A percentile compares a stretch with the other conserved stretches of the same genome.
Conservation (phyloP, 192 early-diverging fungal genomes). For the Fimicolochytrium jonesii region DNA sequence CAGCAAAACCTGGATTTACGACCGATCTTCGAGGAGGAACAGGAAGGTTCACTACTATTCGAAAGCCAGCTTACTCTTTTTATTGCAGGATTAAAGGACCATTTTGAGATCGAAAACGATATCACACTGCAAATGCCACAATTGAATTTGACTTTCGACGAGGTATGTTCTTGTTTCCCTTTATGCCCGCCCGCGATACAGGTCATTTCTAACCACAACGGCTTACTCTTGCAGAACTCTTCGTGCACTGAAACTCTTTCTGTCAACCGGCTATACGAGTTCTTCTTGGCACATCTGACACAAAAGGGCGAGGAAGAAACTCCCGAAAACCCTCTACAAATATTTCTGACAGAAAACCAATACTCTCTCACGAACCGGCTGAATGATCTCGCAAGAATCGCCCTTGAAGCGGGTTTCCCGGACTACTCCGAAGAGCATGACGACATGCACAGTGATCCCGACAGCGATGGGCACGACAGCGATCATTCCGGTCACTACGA, state of each 20-base stretch:
- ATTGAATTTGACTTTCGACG: constrained; percentile 11
- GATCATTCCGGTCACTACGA: no score
- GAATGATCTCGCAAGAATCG: background rate
- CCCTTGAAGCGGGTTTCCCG: no score
- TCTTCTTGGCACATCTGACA: background rate
- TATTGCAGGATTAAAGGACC: constrained; percentile 17
- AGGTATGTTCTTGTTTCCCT: background rate
- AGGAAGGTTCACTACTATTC: constrained; percentile 10
- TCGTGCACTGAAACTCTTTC: background rate
- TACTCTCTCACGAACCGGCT: constrained; percentile 12
- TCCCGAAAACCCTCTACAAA: constrained; percentile 1
- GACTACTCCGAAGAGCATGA: no score
- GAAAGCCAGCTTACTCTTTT: constrained; percentile 14
- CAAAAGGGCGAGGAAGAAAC: background rate
- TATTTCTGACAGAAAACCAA: constrained; percentile 2
- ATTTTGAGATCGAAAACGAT: constrained; percentile 24
- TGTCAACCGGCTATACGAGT: constrained; percentile 15
- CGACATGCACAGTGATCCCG: no score
- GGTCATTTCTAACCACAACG: background rate
- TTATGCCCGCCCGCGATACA: background rate
- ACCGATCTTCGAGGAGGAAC: constrained; percentile 23
- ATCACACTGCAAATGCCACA: constrained; percentile 8
- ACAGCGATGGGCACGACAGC: no score
- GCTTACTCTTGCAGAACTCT: background rate
- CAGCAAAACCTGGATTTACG: constrained; percentile 7